Percentiles rank a stretch among this genome's conserved stretches.
These are phyloP conservation scores for Avena atlantica DNA, from an alignment of 176 grass and related monocot species.

Conservation along the genomic window DNA sequence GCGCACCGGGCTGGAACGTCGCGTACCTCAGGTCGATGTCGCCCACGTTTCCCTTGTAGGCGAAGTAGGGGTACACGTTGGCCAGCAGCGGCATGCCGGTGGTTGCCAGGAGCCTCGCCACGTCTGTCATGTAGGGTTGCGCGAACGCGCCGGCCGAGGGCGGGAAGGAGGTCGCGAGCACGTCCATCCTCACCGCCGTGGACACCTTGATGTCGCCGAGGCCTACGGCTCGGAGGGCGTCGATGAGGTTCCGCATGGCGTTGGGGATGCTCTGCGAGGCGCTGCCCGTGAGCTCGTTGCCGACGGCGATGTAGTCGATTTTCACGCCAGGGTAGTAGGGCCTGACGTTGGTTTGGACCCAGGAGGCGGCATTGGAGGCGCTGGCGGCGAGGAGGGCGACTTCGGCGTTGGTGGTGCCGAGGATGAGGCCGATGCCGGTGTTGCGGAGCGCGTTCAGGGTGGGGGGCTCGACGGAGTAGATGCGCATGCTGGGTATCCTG, in stretches of 20 bases:
- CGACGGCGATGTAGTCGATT: conserved; percentile 65
- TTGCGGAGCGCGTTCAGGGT: conserved; percentile 41
- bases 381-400: conserved; percentile 45
- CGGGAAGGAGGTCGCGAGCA: not conserved
- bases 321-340: conserved; percentile 47
- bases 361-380: conserved; percentile 11
- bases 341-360: conserved; percentile 48
- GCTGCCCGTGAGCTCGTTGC: conserved; percentile 63
- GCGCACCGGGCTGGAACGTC: not conserved
- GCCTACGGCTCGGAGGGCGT: not conserved
- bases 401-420: conserved; percentile 53
- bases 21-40: not conserved
- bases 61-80: conserved; percentile 21
- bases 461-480: conserved; percentile 47
- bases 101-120: not conserved
- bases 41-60: not conserved
- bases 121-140: not conserved
- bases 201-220: not conserved
- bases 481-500: conserved; percentile 50
- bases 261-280: not conserved
- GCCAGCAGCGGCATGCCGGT: not conserved
- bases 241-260: not conserved
- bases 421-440: conserved; percentile 43
- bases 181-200: not conserved
- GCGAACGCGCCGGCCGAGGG: not conserved